Evolutionary conservation across 805 yeast species (phyloP).

Genomic region (Myxozyma monticola): DNA sequence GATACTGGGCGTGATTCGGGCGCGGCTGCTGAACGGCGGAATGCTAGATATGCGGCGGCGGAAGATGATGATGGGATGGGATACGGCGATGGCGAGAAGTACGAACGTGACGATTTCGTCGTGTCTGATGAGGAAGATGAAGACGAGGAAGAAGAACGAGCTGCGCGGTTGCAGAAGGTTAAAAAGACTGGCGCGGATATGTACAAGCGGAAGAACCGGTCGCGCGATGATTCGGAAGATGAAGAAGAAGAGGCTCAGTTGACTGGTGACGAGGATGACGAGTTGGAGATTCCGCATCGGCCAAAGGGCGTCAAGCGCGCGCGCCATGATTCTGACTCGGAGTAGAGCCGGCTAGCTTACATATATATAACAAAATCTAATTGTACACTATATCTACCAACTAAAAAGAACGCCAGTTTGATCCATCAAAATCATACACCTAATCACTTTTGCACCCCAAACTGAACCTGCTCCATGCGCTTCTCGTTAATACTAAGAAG

Average conservation of each 20-base stretch:
- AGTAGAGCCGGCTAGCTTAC: background rate
- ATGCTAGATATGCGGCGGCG: constrained; percentile 6
- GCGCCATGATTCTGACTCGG: background rate
- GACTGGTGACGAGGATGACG: constrained; percentile 15
- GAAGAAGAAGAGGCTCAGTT: constrained; percentile 34
- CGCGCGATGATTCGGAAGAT: constrained; percentile 36
- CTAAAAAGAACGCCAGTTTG: background rate
- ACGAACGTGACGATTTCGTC: constrained; percentile 43
- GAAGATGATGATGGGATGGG: constrained; percentile 31
- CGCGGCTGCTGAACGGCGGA: constrained; percentile 3
- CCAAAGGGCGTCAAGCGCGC: constrained; percentile 13
- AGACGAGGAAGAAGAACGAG: constrained; percentile 38
- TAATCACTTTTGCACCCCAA: background rate
- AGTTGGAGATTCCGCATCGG: constrained; percentile 18
- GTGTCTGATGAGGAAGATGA: constrained; percentile 33
- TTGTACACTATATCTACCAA: background rate
- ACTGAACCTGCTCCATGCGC: constrained; percentile 29
- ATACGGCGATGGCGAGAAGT: constrained; percentile 34
- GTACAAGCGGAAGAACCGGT: constrained; percentile 24
- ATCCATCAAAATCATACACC: too few relatives aligned
- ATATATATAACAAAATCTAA: too few relatives aligned
- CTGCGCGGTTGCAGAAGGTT: constrained; percentile 36
- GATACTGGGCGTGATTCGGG: constrained; percentile 8
- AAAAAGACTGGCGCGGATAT: constrained; percentile 36
- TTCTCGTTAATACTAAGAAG: constrained; percentile 48